A percentile compares a stretch with the other conserved stretches of the same genome.
Evolutionary conservation across 305 asterid genomes (phyloP).

Genomic region (Fraxinus ornus): DNA sequence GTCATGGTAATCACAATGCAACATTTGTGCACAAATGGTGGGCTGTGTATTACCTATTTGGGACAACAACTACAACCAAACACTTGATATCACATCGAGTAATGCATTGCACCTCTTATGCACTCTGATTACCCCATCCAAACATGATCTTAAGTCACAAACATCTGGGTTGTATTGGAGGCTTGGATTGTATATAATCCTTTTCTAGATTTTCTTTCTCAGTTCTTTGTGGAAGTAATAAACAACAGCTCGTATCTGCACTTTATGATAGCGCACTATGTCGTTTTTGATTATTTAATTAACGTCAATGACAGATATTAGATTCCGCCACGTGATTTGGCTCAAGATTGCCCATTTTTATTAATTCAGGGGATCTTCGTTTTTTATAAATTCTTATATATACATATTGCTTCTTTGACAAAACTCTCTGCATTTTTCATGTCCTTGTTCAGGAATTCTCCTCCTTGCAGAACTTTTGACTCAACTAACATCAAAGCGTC

Average conservation of each 20-base stretch:
- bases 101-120: not conserved
- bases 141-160: not conserved
- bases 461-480: conserved; percentile 73
- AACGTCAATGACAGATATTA: conserved; percentile 2
- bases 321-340: not conserved
- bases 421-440: conserved; percentile 12
- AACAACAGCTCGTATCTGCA: not conserved
- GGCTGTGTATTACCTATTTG: not conserved
- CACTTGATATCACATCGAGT: not conserved
- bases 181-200: not conserved
- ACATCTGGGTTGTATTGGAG: not conserved
- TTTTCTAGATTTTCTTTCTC: not conserved
- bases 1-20: not conserved
- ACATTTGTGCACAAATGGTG: not conserved
- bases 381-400: not conserved
- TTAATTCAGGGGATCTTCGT: not conserved
- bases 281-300: not conserved
- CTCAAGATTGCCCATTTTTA: not conserved
- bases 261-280: not conserved
- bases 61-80: not conserved
- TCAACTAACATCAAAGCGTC: conserved; percentile 53
- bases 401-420: conserved; percentile 12
- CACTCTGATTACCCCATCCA: not conserved
- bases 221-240: not conserved
- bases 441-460: conserved; percentile 62